phyloP scores from a whole-genome alignment of 257 asterid genomes.

The Craterostigma plantagineum region DNA sequence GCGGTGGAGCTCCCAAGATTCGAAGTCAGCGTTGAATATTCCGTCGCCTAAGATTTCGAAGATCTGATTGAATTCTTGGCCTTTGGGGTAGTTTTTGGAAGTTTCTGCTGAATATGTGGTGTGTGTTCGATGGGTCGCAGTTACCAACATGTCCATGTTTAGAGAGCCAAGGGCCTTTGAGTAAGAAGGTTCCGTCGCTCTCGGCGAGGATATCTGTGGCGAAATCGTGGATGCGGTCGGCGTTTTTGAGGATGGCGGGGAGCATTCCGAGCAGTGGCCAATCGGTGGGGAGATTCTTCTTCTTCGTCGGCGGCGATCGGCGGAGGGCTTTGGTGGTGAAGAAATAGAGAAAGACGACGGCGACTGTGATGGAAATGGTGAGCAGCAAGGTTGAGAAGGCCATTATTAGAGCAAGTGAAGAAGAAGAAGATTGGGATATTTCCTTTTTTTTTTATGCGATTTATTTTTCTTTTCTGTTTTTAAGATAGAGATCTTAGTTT shows the following conservation, averaged over 20 bases:
- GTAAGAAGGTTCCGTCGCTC: slow-evolving; percentile 11
- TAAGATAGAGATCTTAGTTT: no score
- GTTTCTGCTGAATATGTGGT: slow-evolving; percentile 21
- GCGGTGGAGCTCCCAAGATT: slow-evolving; percentile 18
- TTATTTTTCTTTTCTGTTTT: no score
- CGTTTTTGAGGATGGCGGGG: slow-evolving; percentile 15
- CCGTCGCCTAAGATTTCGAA: slow-evolving; percentile 27
- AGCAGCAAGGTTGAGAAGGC: no score
- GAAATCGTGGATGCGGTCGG: slow-evolving; percentile 16
- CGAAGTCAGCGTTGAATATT: slow-evolving; percentile 22
- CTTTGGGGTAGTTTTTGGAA: slow-evolving; percentile 31
- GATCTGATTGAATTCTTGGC: slow-evolving; percentile 21
- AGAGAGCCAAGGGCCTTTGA: slow-evolving; percentile 18
- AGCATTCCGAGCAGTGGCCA: slow-evolving; percentile 33
- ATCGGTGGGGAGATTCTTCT: slow-evolving; percentile 12
- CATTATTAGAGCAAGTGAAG: no score
- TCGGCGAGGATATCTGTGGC: slow-evolving; percentile 12
- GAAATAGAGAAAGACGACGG: no score
- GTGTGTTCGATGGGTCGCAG: slow-evolving; percentile 28
- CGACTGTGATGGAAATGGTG: no score
- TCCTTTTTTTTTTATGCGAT: no score
- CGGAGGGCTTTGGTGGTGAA: no score
- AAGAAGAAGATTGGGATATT: no score
- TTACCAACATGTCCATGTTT: slow-evolving; percentile 16
- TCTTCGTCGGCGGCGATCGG: no score